Conservation (phyloP, 164 flowering plant species). For the Dillenia turbinata region DNA sequence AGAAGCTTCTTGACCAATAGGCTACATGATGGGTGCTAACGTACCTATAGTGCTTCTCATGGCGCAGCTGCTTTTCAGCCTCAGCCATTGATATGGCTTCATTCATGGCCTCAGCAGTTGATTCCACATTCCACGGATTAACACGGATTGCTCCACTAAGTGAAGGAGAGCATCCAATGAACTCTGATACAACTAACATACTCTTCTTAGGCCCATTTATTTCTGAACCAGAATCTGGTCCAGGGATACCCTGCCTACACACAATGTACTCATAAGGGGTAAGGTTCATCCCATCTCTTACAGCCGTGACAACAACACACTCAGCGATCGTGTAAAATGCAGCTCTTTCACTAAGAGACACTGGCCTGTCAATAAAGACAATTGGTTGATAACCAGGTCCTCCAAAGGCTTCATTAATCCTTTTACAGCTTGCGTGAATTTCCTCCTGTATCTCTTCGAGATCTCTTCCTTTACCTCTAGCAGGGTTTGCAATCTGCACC, state of each 20-base stretch:
- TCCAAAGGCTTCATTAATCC: constrained; percentile 56
- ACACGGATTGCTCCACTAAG: constrained; percentile 76
- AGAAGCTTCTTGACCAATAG: constrained; percentile 70
- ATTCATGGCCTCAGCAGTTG: constrained; percentile 73
- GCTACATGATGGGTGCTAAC: constrained; percentile 79
- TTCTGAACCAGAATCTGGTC: constrained; percentile 29
- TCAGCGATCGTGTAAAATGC: constrained; percentile 73
- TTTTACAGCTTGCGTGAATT: constrained; percentile 39
- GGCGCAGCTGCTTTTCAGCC: constrained; percentile 69
- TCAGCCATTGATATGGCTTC: constrained; percentile 65
- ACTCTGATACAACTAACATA: constrained; percentile 78
- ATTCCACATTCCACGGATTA: constrained; percentile 75
- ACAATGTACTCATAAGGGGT: constrained; percentile 74
- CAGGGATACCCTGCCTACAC: constrained; percentile 51
- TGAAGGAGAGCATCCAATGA: constrained; percentile 82
- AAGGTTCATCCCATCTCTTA: constrained; percentile 84
- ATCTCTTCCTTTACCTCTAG: constrained; percentile 68
- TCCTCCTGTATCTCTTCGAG: constrained; percentile 57
- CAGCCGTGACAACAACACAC: constrained; percentile 76
- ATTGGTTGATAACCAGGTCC: constrained; percentile 62
- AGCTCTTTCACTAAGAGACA: constrained; percentile 53
- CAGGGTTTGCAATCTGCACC: constrained; percentile 73
- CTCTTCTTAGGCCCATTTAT: constrained; percentile 47
- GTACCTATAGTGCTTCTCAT: constrained; percentile 73
- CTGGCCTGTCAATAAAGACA: constrained; percentile 52